Base-by-base conservation (phyloP, 306 rosid genomes). In the Rosa multiflora region DNA sequence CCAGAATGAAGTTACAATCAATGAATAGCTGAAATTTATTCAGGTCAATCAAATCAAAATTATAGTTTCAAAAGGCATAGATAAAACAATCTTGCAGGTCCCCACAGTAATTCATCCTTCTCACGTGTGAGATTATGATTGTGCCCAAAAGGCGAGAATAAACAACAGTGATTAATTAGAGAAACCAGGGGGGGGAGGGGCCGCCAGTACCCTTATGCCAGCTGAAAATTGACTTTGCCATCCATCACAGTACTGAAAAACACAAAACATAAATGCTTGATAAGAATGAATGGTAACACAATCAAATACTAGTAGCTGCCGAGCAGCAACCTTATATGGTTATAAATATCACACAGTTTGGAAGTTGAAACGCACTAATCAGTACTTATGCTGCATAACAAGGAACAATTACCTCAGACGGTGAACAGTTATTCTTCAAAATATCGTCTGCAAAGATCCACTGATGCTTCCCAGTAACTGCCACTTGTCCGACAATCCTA, bases 401-500 rank as follows among this genome's bases (percentile, higher is more conserved):
- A 23, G 46, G 82, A 64, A 43, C 53, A 49, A 62, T 72, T 82
- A 96, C 99, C 93, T 93, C 96, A 80, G 86, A 83, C 67, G 90
- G 87, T 76, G 87, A 82, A 83, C 86, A 73, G 78, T 87, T 82
- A 89, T 79, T 79, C 74, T 84, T 53, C 61, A 79, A 82, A 66
- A 83, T 90, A 81, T 86, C 84, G 66, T 91, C 97, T n/a, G 91
- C 88, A 85, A 84, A 90, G 87, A 96, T 89, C 99, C 98, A 96
- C 77, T 48, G 87, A 90, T 96, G 90, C 81, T 88, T 91, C 81
- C 98, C 97, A 10, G 94, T 90, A 74, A 86, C 90, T 56, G 99
- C 97, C 77, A 93, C 99, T 83, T 93, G 93, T 77, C 98, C 97
- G 84, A 96, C 96, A 83, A 90, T 82, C 85, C 98, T 96, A 86